A percentile compares a stretch with the other conserved stretches of the same genome.
phyloP scores from a whole-genome alignment of 2,329 filamentous ascomycete species.

The Fusarium sterilihyphosum region DNA sequence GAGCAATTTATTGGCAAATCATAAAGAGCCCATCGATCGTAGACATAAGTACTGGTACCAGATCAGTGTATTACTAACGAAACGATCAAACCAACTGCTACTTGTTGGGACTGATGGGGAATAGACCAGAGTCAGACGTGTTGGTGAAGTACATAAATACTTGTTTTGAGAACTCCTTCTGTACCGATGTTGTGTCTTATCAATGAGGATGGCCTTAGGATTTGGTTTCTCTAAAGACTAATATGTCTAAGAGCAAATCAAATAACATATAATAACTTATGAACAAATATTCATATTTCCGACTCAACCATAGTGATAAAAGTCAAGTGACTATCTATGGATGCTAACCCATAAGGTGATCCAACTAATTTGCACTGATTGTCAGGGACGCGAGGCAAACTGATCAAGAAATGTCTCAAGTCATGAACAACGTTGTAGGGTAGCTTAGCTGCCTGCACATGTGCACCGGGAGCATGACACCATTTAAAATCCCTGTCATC shows the following conservation, averaged over 20 bases:
- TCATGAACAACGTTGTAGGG: background rate
- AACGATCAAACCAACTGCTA: background rate
- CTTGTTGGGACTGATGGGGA: background rate
- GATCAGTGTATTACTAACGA: background rate
- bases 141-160: no score
- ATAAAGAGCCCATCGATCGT: background rate
- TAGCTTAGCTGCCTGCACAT: background rate
- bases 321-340: no score
- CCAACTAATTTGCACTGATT: background rate
- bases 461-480: conserved; percentile 23
- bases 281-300: background rate
- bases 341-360: no score
- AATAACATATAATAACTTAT: background rate
- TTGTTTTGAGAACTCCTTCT: background rate
- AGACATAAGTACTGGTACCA: background rate
- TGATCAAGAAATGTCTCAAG: background rate
- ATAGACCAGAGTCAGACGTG: background rate
- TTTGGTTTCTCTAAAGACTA: background rate
- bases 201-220: background rate
- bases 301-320: no score
- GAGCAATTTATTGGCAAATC: background rate
- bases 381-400: background rate
- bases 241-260: background rate
- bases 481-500: conserved; percentile 33
- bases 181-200: background rate